A percentile compares a stretch with the other conserved stretches of the same genome.
These are phyloP conservation scores for Acacia melanoxylon DNA, from an alignment of 306 rosid species.

Conservation along the genomic window DNA sequence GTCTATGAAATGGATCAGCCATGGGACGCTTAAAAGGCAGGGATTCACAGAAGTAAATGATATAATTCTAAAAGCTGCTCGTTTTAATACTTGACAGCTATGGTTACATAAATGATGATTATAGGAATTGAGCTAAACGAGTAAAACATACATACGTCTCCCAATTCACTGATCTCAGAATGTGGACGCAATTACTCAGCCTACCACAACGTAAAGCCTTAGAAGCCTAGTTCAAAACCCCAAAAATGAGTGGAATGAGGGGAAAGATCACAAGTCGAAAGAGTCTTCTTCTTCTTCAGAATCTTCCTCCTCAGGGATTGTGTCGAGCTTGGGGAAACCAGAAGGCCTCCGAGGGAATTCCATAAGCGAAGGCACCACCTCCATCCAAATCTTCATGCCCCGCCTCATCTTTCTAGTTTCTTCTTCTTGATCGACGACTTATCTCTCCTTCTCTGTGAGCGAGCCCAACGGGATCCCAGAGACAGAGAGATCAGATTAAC, in stretches of 20 bases:
- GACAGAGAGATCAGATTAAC: neutral
- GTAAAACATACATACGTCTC: neutral
- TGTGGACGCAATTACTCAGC: neutral
- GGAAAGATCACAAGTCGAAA: neutral
- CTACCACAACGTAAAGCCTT: neutral
- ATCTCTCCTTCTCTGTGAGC: neutral
- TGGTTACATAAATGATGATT: neutral
- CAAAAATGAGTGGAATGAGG: neutral
- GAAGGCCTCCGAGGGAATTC: slow-evolving; percentile 38
- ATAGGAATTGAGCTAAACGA: neutral
- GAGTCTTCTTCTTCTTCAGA: neutral
- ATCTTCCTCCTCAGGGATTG: slow-evolving; percentile 48
- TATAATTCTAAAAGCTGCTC: neutral
- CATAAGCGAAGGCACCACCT: slow-evolving; percentile 41
- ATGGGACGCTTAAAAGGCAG: neutral
- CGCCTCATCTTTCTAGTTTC: neutral
- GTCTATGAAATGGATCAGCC: neutral
- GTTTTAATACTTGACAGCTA: neutral
- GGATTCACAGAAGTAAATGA: neutral
- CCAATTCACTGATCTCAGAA: neutral
- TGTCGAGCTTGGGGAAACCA: slow-evolving; percentile 34
- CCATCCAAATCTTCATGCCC: slow-evolving; percentile 35
- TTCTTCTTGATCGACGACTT: neutral
- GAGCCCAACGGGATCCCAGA: neutral
- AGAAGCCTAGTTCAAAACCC: neutral